Base-by-base conservation (phyloP, 176 grass and related monocot genomes). In the Musa schizocarpa region DNA sequence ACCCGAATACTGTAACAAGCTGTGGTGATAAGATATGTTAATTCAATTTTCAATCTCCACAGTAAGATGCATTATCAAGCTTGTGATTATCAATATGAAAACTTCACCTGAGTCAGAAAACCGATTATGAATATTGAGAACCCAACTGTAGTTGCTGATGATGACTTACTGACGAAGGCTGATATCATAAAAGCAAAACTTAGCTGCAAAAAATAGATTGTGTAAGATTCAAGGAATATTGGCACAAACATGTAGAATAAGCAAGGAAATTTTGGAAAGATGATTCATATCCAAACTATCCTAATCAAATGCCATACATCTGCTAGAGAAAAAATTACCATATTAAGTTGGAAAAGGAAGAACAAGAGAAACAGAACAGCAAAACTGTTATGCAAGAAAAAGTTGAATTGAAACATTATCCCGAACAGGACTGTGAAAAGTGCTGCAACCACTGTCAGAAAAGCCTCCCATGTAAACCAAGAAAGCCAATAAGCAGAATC, bases 401-500 rank as follows among this genome's bases (percentile, higher is more conserved):
- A 98, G 51, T 98, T 71, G 43, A 98, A 98, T 69, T 89, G 95
- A 81, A 98, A 98, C 90, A 98, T 98, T 88, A 98, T 91, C 53
- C 95, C 95, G 73, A 98, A 98, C 9, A 98, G 84, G 8, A 98
- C 95, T 1, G 86, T 93, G 59, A 93, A 88, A 77, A 98, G 95
- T 51, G 94, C 86, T 64, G 95, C 85, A 54, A 89, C 0, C 14
- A 91, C 76, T 66, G 95, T 98, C 71, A 93, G 84, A 62, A 93
- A 69, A 70, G 95, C 86, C 84, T 98, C 90, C 95, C 95, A 98
- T 8, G 88, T 91, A 69, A 98, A 84, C 95, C 34, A 98, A 51
- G 95, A 98, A 20, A 98, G 82, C 95, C 95, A 98, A 54, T 98
- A 98, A 0, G 94, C 86, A 1, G 90, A 91, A 84, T 98, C 95